phyloP scores from a whole-genome alignment of 768 basidiomycete species.

The Psilocybe sp. region DNA sequence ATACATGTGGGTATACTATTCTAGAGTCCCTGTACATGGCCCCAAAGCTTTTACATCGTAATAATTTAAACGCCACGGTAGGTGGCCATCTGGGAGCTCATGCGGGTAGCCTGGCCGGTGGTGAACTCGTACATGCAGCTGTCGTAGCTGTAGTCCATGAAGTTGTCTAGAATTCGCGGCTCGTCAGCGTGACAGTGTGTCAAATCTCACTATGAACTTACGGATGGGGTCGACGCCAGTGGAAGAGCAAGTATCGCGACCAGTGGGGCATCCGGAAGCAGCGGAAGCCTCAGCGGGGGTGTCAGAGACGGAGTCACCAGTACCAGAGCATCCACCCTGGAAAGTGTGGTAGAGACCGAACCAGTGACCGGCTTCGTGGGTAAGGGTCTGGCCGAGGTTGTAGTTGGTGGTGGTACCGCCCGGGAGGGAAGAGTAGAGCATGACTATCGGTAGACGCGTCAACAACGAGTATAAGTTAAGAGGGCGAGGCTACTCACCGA shows the following conservation, averaged over 20 bases:
- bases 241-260: conserved; percentile 33
- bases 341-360: conserved; percentile 59
- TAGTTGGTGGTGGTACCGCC: conserved; percentile 40
- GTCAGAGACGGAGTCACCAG: conserved; percentile 43
- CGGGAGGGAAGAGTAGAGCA: conserved; percentile 38
- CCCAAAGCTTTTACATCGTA: too few relatives aligned
- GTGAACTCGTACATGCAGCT: conserved; percentile 51
- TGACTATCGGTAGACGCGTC: conserved; percentile 18
- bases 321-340: conserved; percentile 43
- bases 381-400: conserved; percentile 46
- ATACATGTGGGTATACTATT: too few relatives aligned
- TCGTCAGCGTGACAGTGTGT: neutral
- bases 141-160: conserved; percentile 54
- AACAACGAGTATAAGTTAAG: neutral
- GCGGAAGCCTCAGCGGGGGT: conserved; percentile 44
- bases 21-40: too few relatives aligned
- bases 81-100: conserved; percentile 38
- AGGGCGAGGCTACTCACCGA: conserved; percentile 15
- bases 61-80: conserved; percentile 33
- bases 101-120: conserved; percentile 39
- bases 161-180: conserved; percentile 33
- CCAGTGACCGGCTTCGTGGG: conserved; percentile 64
- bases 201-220: conserved; percentile 16
- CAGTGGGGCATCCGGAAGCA: conserved; percentile 39
- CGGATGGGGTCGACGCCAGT: conserved; percentile 46